Conservation (phyloP, 2,329 filamentous ascomycete species). For the Trichoderma gracile region DNA sequence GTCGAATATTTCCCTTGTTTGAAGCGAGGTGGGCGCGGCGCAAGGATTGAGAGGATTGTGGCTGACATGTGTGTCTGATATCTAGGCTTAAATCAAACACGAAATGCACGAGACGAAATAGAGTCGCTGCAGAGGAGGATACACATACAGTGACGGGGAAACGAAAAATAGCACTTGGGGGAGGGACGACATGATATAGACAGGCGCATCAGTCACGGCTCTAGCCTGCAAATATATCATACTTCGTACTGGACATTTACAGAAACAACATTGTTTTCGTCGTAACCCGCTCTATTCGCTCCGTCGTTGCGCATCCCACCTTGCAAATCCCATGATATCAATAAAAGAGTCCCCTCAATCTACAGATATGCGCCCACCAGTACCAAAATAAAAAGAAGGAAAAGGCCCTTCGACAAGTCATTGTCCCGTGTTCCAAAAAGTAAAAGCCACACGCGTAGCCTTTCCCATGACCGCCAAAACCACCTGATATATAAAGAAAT, state of each 20-base stretch:
- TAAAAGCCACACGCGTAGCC: not conserved
- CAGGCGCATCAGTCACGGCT: not conserved
- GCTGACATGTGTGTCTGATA: not conserved
- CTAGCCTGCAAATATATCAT: slow-evolving; percentile 3
- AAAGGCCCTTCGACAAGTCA: not conserved
- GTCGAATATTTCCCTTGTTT: too few relatives aligned
- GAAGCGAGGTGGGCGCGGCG: not conserved
- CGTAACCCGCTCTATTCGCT: slow-evolving; percentile 8
- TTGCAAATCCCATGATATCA: slow-evolving; percentile 1
- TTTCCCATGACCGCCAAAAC: not conserved
- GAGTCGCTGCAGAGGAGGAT: not conserved
- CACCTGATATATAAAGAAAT: slow-evolving; percentile 6
- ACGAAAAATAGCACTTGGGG: not conserved
- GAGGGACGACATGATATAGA: not conserved
- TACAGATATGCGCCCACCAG: slow-evolving; percentile 14
- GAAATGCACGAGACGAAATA: not conserved
- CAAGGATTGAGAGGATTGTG: not conserved
- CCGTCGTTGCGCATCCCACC: not conserved
- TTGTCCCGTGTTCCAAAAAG: slow-evolving; percentile 14
- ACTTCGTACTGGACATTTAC: not conserved
- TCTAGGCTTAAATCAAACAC: not conserved
- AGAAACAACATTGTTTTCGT: not conserved
- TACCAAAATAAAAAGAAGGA: not conserved
- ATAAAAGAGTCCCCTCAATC: not conserved
- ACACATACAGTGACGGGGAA: not conserved